Conservation (phyloP, 164 flowering plant species). For the Vitis riparia region DNA sequence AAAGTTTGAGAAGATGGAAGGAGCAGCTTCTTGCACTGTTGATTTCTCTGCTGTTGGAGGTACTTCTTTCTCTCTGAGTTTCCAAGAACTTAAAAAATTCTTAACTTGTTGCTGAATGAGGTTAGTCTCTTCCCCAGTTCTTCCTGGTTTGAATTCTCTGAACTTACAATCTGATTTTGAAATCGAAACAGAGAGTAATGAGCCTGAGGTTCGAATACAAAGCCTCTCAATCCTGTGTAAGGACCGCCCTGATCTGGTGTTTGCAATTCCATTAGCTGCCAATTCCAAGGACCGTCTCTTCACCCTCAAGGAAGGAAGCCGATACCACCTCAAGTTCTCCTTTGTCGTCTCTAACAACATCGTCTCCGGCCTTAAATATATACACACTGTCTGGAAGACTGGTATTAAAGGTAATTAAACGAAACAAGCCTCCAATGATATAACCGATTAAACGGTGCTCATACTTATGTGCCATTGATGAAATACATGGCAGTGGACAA, state of each 20-base stretch:
- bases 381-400: constrained; percentile 57
- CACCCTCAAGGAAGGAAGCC: constrained; percentile 50
- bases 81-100: no score
- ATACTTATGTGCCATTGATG: not conserved
- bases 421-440: not conserved
- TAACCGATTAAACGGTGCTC: no score
- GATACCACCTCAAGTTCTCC: constrained; percentile 42
- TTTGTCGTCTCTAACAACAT: constrained; percentile 48
- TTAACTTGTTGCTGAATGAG: no score
- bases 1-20: constrained; percentile 56
- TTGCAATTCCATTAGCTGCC: constrained; percentile 41
- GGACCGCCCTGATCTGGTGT: constrained; percentile 31
- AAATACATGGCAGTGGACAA: constrained; percentile 39
- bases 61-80: constrained; percentile 1
- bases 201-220: constrained; percentile 44
- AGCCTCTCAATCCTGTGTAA: constrained; percentile 46
- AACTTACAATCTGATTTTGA: not conserved
- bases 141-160: not conserved
- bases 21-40: constrained; percentile 52
- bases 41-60: constrained; percentile 50
- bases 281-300: constrained; percentile 37
- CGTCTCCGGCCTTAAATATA: constrained; percentile 55
- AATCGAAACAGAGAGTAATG: constrained; percentile 30
- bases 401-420: constrained; percentile 39
- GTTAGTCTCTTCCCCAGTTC: no score